These are phyloP conservation scores for Rhizopus sp. DNA, from an alignment of 371 early-diverging fungal species.

Conservation along the genomic window DNA sequence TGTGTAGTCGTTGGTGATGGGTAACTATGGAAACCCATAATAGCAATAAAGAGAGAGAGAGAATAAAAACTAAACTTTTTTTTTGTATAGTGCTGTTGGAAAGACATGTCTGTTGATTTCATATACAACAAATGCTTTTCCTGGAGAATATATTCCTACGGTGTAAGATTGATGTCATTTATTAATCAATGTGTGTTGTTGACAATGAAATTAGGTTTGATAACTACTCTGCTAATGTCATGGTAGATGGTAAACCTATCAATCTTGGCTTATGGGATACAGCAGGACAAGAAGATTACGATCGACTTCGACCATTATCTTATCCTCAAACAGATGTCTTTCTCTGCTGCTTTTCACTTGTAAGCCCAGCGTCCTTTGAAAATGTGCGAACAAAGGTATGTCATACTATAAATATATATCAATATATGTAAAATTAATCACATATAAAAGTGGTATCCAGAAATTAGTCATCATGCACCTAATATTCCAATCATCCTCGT, in stretches of 20 bases:
- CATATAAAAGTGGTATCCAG: slow-evolving; percentile 81
- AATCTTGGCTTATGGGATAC: slow-evolving; percentile 98
- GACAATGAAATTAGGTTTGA: slow-evolving; percentile 69
- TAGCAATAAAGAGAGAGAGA: background rate
- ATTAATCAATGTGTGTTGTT: background rate
- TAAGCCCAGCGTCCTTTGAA: slow-evolving; percentile 86
- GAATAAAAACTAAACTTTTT: background rate
- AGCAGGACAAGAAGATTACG: slow-evolving; percentile 97
- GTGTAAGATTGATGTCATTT: slow-evolving; percentile 66
- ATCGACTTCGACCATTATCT: slow-evolving; percentile 89
- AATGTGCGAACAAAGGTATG: slow-evolving; percentile 81
- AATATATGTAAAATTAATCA: slow-evolving; percentile 6
- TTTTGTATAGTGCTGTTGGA: slow-evolving; percentile 75
- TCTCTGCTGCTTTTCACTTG: slow-evolving; percentile 85
- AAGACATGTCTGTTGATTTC: slow-evolving; percentile 94
- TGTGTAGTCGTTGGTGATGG: slow-evolving; percentile 97
- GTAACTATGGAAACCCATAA: slow-evolving; percentile 44
- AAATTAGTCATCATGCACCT: slow-evolving; percentile 93
- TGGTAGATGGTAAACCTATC: slow-evolving; percentile 91
- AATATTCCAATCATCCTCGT: slow-evolving; percentile 94
- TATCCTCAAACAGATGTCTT: slow-evolving; percentile 94
- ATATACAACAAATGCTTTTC: slow-evolving; percentile 97
- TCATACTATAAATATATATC: slow-evolving; percentile 1
- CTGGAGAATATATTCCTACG: slow-evolving; percentile 96
- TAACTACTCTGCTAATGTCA: slow-evolving; percentile 91